These are phyloP conservation scores for Aspergillus funiculosus DNA, from an alignment of 495 filamentous ascomycete genomes.

Conservation along the genomic window DNA sequence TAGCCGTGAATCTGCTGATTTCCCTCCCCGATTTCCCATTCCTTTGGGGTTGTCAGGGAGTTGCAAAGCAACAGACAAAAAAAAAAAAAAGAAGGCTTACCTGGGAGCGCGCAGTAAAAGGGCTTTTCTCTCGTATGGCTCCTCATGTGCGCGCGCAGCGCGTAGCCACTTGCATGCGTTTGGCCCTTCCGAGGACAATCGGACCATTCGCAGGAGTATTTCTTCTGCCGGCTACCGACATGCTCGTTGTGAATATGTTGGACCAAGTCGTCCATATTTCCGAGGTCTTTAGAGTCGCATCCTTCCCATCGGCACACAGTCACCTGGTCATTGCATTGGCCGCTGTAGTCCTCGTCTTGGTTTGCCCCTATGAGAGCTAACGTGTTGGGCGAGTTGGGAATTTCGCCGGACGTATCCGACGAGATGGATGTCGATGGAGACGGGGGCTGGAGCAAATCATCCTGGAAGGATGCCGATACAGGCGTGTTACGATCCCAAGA, in stretches of 20 bases:
- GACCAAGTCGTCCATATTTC: slow-evolving; percentile 91
- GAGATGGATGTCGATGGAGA: slow-evolving; percentile 60
- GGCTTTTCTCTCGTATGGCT: slow-evolving; percentile 98
- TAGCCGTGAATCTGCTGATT: too few species aligned
- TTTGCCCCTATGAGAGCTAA: slow-evolving; percentile 47
- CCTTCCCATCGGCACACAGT: slow-evolving; percentile 86
- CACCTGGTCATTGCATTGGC: slow-evolving; percentile 71
- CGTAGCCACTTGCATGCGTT: slow-evolving; percentile 91
- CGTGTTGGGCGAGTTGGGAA: slow-evolving; percentile 48
- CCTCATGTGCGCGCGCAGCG: slow-evolving; percentile 91
- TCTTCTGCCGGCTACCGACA: slow-evolving; percentile 74
- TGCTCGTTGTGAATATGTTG: slow-evolving; percentile 91
- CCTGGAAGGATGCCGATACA: slow-evolving; percentile 36
- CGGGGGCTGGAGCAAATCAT: slow-evolving; percentile 32
- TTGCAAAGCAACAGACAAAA: slow-evolving; percentile 1
- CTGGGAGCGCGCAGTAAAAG: slow-evolving; percentile 91
- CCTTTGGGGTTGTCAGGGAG: neutral
- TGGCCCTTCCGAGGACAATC: slow-evolving; percentile 83
- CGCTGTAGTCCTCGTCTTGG: slow-evolving; percentile 72
- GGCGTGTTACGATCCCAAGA: slow-evolving; percentile 48
- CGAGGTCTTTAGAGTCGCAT: slow-evolving; percentile 70
- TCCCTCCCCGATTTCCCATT: too few species aligned
- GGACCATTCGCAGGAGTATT: slow-evolving; percentile 91
- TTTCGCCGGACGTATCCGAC: slow-evolving; percentile 78
- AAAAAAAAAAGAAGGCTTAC: slow-evolving; percentile 42